Evolutionary conservation across 257 asterid species (phyloP).

Genomic region (Parsonsia alboflavescens): DNA sequence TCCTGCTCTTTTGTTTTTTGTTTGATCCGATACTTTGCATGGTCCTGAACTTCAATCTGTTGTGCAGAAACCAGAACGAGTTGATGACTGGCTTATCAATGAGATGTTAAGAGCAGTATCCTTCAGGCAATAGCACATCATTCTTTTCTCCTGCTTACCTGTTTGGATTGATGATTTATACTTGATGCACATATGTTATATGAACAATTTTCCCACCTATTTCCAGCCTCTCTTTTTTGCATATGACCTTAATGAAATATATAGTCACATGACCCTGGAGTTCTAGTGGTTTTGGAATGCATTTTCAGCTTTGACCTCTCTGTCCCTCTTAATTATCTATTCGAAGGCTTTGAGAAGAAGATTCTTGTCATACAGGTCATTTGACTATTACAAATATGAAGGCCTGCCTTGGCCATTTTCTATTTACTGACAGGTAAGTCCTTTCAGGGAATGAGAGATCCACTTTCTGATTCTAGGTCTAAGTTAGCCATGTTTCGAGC

Average conservation of each 20-base stretch:
- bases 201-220: background rate
- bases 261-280: conserved; percentile 90
- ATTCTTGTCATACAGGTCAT: conserved; percentile 68
- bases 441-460: conserved; percentile 86
- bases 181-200: background rate
- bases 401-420: background rate
- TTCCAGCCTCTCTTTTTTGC: background rate
- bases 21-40: conserved; percentile 2
- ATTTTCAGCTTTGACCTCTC: conserved; percentile 85
- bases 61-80: conserved; percentile 61
- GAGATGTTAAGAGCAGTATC: conserved; percentile 98
- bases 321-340: conserved; percentile 71
- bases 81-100: conserved; percentile 57
- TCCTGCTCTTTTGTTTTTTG: conserved; percentile 4
- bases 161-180: background rate
- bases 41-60: conserved; percentile 19
- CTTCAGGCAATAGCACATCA: conserved; percentile 26
- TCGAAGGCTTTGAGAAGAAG: conserved; percentile 55
- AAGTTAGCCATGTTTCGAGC: conserved; percentile 51
- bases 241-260: conserved; percentile 41
- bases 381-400: conserved; percentile 2
- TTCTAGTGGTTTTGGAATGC: conserved; percentile 60
- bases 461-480: conserved; percentile 51
- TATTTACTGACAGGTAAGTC: conserved; percentile 5
- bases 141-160: background rate